These are phyloP conservation scores for Yarrowia galli DNA, from an alignment of 1,139 yeast genomes.

Conservation along the genomic window DNA sequence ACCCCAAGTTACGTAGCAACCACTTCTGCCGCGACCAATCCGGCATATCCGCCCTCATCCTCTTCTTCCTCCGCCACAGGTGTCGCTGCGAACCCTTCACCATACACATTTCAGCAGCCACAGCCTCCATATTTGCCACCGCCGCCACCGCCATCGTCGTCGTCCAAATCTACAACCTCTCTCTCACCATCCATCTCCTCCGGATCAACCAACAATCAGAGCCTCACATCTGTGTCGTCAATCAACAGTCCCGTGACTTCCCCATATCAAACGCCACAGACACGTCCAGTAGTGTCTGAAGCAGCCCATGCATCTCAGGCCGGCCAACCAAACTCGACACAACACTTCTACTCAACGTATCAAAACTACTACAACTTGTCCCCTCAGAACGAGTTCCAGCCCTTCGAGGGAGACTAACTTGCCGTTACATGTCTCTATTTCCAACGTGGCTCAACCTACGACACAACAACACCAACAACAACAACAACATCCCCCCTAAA, in stretches of 20 bases:
- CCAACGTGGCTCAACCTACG: not conserved
- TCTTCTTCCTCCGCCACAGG: not conserved
- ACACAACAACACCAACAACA: too few species aligned
- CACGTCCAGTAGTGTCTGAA: not conserved
- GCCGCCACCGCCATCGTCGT: not conserved
- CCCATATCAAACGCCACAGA: constrained; percentile 1
- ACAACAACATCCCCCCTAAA: constrained; percentile 10
- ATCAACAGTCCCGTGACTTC: constrained; percentile 21
- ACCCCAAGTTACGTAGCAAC: not conserved
- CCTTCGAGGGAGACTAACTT: constrained; percentile 13
- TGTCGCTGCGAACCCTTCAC: not conserved
- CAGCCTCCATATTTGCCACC: constrained; percentile 11
- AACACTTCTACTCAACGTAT: constrained; percentile 5
- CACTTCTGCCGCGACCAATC: not conserved
- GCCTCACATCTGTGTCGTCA: constrained; percentile 15
- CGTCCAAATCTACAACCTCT: constrained; percentile 1
- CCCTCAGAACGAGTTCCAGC: constrained; percentile 27
- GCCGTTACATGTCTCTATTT: not conserved
- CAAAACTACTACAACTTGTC: constrained; percentile 35
- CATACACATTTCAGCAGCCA: constrained; percentile 14
- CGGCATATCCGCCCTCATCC: not conserved
- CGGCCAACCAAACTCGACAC: not conserved
- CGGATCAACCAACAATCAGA: constrained; percentile 15
- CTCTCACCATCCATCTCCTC: constrained; percentile 9
- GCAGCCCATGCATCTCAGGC: not conserved